These are phyloP conservation scores for Isabelozyma gotoi DNA, from an alignment of 805 yeast genomes.

Conservation along the genomic window DNA sequence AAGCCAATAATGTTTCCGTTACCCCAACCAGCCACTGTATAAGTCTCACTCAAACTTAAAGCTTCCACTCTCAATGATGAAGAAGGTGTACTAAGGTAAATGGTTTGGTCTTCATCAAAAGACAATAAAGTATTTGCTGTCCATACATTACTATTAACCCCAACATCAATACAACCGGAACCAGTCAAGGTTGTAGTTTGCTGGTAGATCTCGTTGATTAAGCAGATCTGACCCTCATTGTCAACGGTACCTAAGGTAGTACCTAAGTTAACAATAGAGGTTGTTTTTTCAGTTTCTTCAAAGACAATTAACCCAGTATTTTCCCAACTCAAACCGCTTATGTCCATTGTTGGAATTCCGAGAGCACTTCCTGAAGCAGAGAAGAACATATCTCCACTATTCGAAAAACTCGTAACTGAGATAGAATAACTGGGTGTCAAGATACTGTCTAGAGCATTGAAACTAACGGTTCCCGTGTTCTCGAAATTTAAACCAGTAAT, in stretches of 20 bases:
- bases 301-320: constrained; percentile 19
- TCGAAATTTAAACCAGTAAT: constrained; percentile 12
- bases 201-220: constrained; percentile 16
- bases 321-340: neutral
- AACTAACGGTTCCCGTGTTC: constrained; percentile 20
- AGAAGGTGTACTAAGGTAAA: constrained; percentile 15
- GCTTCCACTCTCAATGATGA: constrained; percentile 17
- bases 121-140: constrained; percentile 12
- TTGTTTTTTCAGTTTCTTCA: neutral
- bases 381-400: neutral
- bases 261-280: neutral
- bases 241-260: constrained; percentile 10
- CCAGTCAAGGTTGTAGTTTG: constrained; percentile 20
- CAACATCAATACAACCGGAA: constrained; percentile 22
- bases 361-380: neutral
- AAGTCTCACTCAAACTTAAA: constrained; percentile 11
- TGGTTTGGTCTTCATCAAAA: constrained; percentile 12
- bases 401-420: neutral
- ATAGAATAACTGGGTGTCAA: constrained; percentile 14
- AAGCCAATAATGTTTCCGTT: constrained; percentile 18
- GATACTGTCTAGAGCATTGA: constrained; percentile 16
- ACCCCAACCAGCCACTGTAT: constrained; percentile 24
- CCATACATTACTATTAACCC: constrained; percentile 11
- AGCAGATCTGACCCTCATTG: constrained; percentile 24
- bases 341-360: constrained; percentile 5